These are phyloP conservation scores for Athelia psychrophila DNA, from an alignment of 1,284 basidiomycete genomes.

Conservation along the genomic window DNA sequence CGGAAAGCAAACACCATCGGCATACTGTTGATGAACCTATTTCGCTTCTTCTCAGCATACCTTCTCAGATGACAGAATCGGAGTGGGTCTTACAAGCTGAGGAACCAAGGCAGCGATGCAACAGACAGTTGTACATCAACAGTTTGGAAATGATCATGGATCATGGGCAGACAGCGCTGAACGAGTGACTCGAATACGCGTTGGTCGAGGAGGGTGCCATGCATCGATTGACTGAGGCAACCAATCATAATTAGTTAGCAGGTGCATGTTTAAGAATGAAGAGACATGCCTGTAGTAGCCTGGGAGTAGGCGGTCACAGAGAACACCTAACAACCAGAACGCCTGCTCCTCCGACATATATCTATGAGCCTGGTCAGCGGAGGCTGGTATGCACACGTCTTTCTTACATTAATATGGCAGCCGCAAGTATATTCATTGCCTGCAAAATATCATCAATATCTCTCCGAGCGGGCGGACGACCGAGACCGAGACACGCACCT, in stretches of 20 bases:
- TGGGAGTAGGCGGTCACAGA: slow-evolving; percentile 93
- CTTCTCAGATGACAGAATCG: background rate
- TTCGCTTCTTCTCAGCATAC: slow-evolving; percentile 2
- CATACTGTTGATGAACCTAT: slow-evolving; percentile 96
- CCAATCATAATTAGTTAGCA: slow-evolving; percentile 3
- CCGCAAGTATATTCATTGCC: slow-evolving; percentile 93
- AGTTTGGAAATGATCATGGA: slow-evolving; percentile 89
- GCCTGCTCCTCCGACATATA: slow-evolving; percentile 99
- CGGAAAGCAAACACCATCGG: slow-evolving; percentile 99
- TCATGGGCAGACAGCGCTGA: slow-evolving; percentile 83
- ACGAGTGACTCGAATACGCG: slow-evolving; percentile 98
- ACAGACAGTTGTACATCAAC: slow-evolving; percentile 98
- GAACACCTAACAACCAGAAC: slow-evolving; percentile 95
- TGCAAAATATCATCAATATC: slow-evolving; percentile 36
- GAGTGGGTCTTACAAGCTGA: slow-evolving; percentile 72
- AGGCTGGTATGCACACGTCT: background rate
- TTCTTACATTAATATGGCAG: slow-evolving; percentile 84
- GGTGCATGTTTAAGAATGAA: slow-evolving; percentile 3
- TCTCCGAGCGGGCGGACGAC: background rate
- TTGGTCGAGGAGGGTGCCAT: slow-evolving; percentile 96
- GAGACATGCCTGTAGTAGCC: slow-evolving; percentile 89
- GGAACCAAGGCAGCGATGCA: slow-evolving; percentile 97
- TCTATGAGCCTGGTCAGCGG: slow-evolving; percentile 36
- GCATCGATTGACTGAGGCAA: slow-evolving; percentile 85
- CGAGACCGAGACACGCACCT: slow-evolving; percentile 47